Conservation (phyloP, 257 asterid genomes). For the Oldenlandia corymbosa region DNA sequence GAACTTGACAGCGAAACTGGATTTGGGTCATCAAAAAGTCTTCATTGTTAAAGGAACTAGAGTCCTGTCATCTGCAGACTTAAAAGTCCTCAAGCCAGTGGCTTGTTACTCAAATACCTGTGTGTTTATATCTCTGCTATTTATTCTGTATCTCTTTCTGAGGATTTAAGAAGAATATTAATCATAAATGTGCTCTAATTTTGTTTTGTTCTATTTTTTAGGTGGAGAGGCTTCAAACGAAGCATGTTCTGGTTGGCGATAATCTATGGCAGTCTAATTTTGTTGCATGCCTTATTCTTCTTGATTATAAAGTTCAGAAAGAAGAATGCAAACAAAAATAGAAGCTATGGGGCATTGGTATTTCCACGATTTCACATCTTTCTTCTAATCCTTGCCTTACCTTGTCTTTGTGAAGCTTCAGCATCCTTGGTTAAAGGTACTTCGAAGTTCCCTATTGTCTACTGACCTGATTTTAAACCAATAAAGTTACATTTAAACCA, state of each 20-base stretch:
- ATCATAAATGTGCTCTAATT: background rate
- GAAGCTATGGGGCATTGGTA: slow-evolving; percentile 57
- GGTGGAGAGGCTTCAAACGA: slow-evolving; percentile 89
- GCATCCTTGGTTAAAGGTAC: slow-evolving; percentile 69
- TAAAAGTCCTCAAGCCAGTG: no score
- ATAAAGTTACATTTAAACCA: background rate
- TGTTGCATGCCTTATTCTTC: slow-evolving; percentile 49
- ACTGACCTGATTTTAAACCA: background rate
- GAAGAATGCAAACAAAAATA: slow-evolving; percentile 33
- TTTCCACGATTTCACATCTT: slow-evolving; percentile 81
- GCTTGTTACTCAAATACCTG: no score
- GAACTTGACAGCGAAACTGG: no score
- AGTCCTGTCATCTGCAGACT: background rate
- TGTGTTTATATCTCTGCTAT: no score
- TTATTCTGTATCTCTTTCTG: background rate
- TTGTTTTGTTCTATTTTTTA: slow-evolving; percentile 19
- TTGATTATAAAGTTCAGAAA: slow-evolving; percentile 41
- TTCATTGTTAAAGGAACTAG: background rate
- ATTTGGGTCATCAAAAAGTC: background rate
- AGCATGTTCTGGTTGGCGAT: slow-evolving; percentile 86
- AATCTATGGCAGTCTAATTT: slow-evolving; percentile 48
- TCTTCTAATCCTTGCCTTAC: slow-evolving; percentile 65
- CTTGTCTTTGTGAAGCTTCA: slow-evolving; percentile 70
- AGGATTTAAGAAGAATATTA: background rate
- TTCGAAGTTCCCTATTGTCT: background rate